Evolutionary conservation across 768 basidiomycete genomes (phyloP).

Genomic region (Boletus eberwhitei): DNA sequence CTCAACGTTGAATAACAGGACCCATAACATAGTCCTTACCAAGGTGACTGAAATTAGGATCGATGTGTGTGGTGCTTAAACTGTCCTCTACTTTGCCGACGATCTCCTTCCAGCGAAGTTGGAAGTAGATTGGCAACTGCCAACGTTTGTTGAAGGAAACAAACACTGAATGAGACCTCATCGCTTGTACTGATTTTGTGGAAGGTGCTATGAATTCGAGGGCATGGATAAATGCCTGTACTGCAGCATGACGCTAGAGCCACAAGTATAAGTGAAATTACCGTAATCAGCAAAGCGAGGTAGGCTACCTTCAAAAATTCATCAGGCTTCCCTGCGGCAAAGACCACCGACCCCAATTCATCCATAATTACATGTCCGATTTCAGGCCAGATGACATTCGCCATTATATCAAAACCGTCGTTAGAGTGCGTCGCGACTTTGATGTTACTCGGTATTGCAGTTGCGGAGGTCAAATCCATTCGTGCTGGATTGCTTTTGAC

Average conservation of each 20-base stretch:
- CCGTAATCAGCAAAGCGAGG: neutral
- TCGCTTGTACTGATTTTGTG: slow-evolving; percentile 57
- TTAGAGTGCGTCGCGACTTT: slow-evolving; percentile 6
- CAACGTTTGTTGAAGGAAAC: slow-evolving; percentile 76
- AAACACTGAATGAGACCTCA: slow-evolving; percentile 74
- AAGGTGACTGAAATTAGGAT: slow-evolving; percentile 33
- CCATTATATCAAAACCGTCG: slow-evolving; percentile 76
- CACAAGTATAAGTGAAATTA: slow-evolving; percentile 1
- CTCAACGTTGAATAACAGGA: neutral
- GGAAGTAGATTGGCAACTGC: slow-evolving; percentile 97
- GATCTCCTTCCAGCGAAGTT: slow-evolving; percentile 95
- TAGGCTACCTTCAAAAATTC: slow-evolving; percentile 78
- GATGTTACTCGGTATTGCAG: neutral
- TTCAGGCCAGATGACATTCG: slow-evolving; percentile 88
- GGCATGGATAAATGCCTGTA: slow-evolving; percentile 76
- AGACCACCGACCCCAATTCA: slow-evolving; percentile 78
- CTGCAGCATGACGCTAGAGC: slow-evolving; percentile 76
- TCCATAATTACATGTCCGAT: slow-evolving; percentile 76
- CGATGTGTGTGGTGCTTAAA: slow-evolving; percentile 44
- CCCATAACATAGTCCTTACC: slow-evolving; percentile 33
- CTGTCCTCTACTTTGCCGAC: slow-evolving; percentile 71
- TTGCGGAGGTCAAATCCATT: slow-evolving; percentile 5
- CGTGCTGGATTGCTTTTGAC: slow-evolving; percentile 41
- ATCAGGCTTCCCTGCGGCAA: slow-evolving; percentile 88
- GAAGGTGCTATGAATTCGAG: slow-evolving; percentile 85